Percentiles rank a stretch among this genome's conserved stretches.
phyloP scores from a whole-genome alignment of 192 early-diverging fungal species.

The Umbelopsis ramanniana region DNA sequence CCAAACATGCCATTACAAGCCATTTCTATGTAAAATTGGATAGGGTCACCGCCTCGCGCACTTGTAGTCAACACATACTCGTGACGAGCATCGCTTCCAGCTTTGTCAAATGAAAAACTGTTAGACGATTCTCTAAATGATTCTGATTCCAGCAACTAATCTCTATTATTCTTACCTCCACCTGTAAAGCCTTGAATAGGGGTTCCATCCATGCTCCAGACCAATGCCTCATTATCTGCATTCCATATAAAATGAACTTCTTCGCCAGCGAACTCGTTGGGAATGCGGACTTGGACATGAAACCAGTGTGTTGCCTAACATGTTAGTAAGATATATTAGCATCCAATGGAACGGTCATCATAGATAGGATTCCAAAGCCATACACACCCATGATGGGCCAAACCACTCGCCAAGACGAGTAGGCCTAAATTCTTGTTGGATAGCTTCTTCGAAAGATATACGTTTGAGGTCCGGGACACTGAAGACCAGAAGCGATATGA shows the following conservation, averaged over 20 bases:
- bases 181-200: conserved; percentile 92
- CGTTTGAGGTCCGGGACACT: conserved; percentile 71
- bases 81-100: conserved; percentile 46
- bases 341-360: background rate
- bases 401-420: conserved; percentile 75
- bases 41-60: conserved; percentile 55
- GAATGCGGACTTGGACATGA: conserved; percentile 72
- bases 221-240: conserved; percentile 83
- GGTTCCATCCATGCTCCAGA: conserved; percentile 86
- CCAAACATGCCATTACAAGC: conserved; percentile 96
- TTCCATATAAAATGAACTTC: conserved; percentile 90
- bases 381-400: conserved; percentile 82
- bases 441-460: conserved; percentile 77
- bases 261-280: conserved; percentile 66
- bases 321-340: background rate
- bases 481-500: conserved; percentile 62
- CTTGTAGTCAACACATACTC: conserved; percentile 55
- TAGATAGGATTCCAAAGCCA: background rate
- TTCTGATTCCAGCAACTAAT: background rate
- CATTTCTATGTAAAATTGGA: conserved; percentile 86
- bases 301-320: conserved; percentile 70
- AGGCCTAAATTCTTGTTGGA: conserved; percentile 68
- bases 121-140: conserved; percentile 17
- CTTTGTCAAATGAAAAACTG: background rate
- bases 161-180: conserved; percentile 53